A percentile compares a stretch with the other conserved stretches of the same genome.
These are phyloP conservation scores for Diaporthe amygdali DNA, from an alignment of 2,329 filamentous ascomycete species.

Conservation along the genomic window DNA sequence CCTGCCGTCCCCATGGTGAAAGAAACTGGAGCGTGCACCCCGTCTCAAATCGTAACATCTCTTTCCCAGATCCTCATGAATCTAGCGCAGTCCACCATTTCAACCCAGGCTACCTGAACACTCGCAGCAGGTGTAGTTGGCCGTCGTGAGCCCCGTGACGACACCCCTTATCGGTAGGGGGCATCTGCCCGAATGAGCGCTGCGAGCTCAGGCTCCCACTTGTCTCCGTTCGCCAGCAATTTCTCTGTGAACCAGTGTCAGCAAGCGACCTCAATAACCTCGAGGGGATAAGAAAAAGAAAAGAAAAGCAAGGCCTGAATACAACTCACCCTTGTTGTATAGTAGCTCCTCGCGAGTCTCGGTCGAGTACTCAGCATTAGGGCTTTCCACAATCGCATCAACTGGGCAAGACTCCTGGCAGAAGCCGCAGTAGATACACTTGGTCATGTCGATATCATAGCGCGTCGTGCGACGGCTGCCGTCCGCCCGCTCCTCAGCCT, in stretches of 20 bases:
- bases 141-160: neutral
- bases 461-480: slow-evolving; percentile 93
- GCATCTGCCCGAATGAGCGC: slow-evolving; percentile 91
- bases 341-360: slow-evolving; percentile 87
- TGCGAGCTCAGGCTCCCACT: slow-evolving; percentile 97
- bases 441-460: slow-evolving; percentile 99
- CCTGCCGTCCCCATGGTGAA: neutral
- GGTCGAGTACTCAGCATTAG: slow-evolving; percentile 67
- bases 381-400: slow-evolving; percentile 79
- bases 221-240: slow-evolving; percentile 85
- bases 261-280: slow-evolving; percentile 10
- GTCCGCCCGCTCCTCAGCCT: slow-evolving; percentile 97
- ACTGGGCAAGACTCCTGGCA: slow-evolving; percentile 99
- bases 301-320: neutral
- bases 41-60: neutral
- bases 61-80: neutral
- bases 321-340: slow-evolving; percentile 81
- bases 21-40: neutral
- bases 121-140: neutral
- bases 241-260: slow-evolving; percentile 64
- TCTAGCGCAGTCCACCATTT: neutral
- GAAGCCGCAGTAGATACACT: slow-evolving; percentile 99
- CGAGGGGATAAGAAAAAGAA: neutral
- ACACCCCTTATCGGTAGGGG: slow-evolving; percentile 75
- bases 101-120: neutral